These are phyloP conservation scores for Trichosanthes truncata DNA, from an alignment of 306 rosid genomes.

Conservation along the genomic window DNA sequence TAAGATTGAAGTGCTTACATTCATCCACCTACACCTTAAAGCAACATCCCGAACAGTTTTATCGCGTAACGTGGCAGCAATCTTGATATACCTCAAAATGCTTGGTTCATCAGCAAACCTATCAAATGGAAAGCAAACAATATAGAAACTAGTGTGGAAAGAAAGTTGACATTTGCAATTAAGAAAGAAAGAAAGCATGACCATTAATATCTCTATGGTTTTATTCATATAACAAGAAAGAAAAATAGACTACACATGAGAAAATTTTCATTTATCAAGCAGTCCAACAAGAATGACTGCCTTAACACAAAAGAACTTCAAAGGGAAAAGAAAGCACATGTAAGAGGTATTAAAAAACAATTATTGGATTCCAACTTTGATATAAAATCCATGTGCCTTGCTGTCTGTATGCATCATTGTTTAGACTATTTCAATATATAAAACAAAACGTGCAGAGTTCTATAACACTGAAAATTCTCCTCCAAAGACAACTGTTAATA, in stretches of 20 bases:
- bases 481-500: not conserved
- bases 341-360: not conserved
- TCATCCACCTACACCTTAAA: conserved; percentile 99
- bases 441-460: not conserved
- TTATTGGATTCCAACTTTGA: not conserved
- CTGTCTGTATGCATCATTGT: not conserved
- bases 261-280: not conserved
- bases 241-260: not conserved
- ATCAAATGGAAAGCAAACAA: conserved; percentile 11
- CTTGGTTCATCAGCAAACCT: conserved; percentile 86
- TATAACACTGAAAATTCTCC: not conserved
- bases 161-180: not conserved
- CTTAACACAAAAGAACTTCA: not conserved
- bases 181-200: not conserved
- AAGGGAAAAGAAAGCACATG: conserved; percentile 5
- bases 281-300: not conserved
- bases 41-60: conserved; percentile 99
- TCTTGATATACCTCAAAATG: conserved; percentile 90
- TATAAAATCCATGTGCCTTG: not conserved
- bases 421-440: not conserved
- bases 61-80: conserved; percentile 78
- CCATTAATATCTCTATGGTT: not conserved
- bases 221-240: not conserved
- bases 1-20: conserved; percentile 47
- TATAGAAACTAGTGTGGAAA: conserved; percentile 14